A percentile compares a stretch with the other conserved stretches of the same genome.
Evolutionary conservation across 768 basidiomycete genomes (phyloP).

Genomic region (Boletellus ananas): DNA sequence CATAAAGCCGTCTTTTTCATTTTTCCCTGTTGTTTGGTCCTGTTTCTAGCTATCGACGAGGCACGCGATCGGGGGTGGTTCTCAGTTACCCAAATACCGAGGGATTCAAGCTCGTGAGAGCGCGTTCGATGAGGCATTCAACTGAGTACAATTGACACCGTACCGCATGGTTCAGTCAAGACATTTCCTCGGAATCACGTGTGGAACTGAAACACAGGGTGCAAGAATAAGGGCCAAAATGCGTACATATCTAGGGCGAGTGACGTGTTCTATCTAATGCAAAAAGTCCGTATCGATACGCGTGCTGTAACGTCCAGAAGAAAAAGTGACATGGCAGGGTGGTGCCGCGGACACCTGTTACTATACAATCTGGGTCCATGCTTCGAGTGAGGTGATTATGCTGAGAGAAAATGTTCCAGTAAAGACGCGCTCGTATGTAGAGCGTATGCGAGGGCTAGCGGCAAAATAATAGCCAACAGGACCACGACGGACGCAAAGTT

Average conservation of each 20-base stretch:
- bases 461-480: slow-evolving; percentile 13
- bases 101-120: no score
- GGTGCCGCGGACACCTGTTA: slow-evolving; percentile 6
- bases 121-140: no score
- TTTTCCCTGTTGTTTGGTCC: slow-evolving; percentile 9
- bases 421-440: slow-evolving; percentile 7
- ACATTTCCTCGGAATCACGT: slow-evolving; percentile 6
- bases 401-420: slow-evolving; percentile 3
- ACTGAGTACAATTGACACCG: not conserved
- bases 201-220: slow-evolving; percentile 10
- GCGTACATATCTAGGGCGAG: slow-evolving; percentile 14
- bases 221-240: slow-evolving; percentile 18
- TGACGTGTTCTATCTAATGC: slow-evolving; percentile 6
- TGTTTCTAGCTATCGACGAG: not conserved
- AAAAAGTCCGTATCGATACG: slow-evolving; percentile 9
- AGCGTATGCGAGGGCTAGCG: slow-evolving; percentile 16
- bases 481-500: slow-evolving; percentile 15
- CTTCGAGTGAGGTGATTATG: slow-evolving; percentile 9
- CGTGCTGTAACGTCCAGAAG: slow-evolving; percentile 11
- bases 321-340: not conserved
- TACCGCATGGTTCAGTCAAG: not conserved
- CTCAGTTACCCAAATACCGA: no score
- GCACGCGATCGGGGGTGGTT: no score
- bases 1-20: no score
- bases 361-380: slow-evolving; percentile 15